These are phyloP conservation scores for Tremellales sp. DNA, from an alignment of 1,284 basidiomycete genomes.

Conservation along the genomic window DNA sequence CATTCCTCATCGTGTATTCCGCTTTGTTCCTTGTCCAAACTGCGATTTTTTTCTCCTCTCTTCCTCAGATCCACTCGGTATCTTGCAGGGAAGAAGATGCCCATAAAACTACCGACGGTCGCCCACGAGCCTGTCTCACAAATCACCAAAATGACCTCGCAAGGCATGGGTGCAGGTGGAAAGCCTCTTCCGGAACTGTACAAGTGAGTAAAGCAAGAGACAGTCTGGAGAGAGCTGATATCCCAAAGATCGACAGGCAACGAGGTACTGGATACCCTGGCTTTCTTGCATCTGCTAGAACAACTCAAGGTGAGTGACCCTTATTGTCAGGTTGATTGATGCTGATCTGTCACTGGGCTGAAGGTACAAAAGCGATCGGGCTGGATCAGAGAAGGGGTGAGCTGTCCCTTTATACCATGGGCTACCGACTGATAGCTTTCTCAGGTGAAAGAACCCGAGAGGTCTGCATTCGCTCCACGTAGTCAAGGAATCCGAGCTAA, in stretches of 20 bases:
- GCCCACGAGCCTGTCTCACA: no score
- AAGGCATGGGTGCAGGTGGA: slow-evolving; percentile 40
- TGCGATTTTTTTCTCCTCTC: no score
- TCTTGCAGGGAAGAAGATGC: no score
- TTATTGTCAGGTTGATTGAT: neutral
- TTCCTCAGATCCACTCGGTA: no score
- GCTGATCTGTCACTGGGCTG: slow-evolving; percentile 3
- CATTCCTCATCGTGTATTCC: no score
- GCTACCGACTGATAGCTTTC: slow-evolving; percentile 12
- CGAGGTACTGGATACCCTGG: slow-evolving; percentile 63
- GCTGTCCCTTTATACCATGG: slow-evolving; percentile 16
- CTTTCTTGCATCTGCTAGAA: slow-evolving; percentile 84
- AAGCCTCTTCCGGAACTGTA: slow-evolving; percentile 40
- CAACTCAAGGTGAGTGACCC: slow-evolving; percentile 64
- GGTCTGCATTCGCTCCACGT: slow-evolving; percentile 51
- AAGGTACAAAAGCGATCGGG: slow-evolving; percentile 92
- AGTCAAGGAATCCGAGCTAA: slow-evolving; percentile 14
- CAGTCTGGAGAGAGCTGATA: slow-evolving; percentile 38
- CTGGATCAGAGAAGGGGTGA: slow-evolving; percentile 78
- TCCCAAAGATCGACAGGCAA: slow-evolving; percentile 59
- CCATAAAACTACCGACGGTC: neutral
- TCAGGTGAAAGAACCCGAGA: slow-evolving; percentile 73
- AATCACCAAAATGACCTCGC: slow-evolving; percentile 4
- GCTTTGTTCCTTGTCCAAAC: no score
- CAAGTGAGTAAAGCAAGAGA: slow-evolving; percentile 28